phyloP scores from a whole-genome alignment of 139 green algal species.

The Micractinium sp. region DNA sequence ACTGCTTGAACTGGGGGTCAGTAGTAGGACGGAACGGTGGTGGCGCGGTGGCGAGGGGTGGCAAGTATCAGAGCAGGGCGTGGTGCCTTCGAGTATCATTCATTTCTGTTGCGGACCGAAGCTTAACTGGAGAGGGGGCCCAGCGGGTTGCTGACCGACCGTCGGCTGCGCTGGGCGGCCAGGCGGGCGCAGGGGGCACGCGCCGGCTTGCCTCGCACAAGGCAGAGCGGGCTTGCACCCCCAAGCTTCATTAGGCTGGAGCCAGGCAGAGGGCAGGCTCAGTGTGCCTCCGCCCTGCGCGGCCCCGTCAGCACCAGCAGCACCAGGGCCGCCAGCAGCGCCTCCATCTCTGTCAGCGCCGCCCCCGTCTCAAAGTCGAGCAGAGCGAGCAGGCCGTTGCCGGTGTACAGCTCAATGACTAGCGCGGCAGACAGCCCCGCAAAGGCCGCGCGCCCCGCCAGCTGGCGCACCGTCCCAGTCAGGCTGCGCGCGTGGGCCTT shows the following conservation, averaged over 20 bases:
- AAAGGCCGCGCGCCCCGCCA: constrained; percentile 18
- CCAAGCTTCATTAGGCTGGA: too few relatives aligned
- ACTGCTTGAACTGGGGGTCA: background rate
- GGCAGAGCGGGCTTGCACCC: too few relatives aligned
- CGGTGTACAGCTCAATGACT: constrained; percentile 50
- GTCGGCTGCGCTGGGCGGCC: background rate
- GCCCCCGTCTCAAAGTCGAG: constrained; percentile 61
- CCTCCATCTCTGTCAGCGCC: constrained; percentile 56
- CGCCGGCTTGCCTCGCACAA: too few relatives aligned
- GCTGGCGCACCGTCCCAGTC: constrained; percentile 19
- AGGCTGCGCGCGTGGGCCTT: background rate
- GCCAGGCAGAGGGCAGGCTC: background rate
- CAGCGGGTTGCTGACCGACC: too few relatives aligned
- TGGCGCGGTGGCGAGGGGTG: background rate
- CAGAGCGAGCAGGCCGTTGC: constrained; percentile 55
- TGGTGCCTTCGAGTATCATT: background rate
- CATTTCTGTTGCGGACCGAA: background rate
- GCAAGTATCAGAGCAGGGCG: background rate
- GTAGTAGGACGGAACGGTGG: background rate
- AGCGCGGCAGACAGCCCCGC: constrained; percentile 43
- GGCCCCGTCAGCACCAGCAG: constrained; percentile 55
- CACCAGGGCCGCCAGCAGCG: constrained; percentile 44
- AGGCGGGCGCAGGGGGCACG: too few relatives aligned
- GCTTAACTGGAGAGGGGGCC: background rate
- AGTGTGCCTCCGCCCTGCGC: background rate